Base-by-base conservation (phyloP, 2,329 filamentous ascomycete species). In the Alternaria postmessia region DNA sequence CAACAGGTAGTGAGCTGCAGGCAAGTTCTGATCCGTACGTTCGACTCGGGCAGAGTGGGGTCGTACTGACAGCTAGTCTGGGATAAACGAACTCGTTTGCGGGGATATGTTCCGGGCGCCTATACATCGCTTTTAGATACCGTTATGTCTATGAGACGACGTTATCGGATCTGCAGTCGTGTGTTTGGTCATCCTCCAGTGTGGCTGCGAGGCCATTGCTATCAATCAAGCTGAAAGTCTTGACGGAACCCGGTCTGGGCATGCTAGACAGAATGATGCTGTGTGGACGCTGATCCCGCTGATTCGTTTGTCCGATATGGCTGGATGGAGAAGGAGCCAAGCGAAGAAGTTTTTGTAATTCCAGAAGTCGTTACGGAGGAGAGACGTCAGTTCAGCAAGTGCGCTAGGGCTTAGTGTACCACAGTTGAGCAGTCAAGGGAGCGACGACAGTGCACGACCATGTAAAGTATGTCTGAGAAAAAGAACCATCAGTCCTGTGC, bases 101-200 rank as follows among this genome's bases (percentile, higher is more conserved):
- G 57, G 52, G 47, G 41, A 47, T 18, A 24, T 38, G 32, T 56
- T 52, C 57, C 57, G 46, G 57, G 47, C 52, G 53, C 52, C 39
- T 60, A 48, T 51, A 24, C 30, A 32, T 51, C 9, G 39, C 38
- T n/a, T 18, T 51, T 24, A 32, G 52, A 49, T 47, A 51, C 16
- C 11, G 32, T n/a, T 32, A 16, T n/a, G 26, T 18, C 8, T 22
- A 26, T 34, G 32, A 24, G 43, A 22, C 44, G 36, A 24, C 20
- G n/a, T 28, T 30, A 34, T 51, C 26, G 42, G 16, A 44, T 42
- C 51, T 24, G 39, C 51, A 32, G 22, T 39, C 22, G 43, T 24
- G 39, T 32, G 8, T 39, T 18, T 26, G 43, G 18, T 7, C 8
- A 20, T 14, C 11, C 9, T 26, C 38, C 18, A 18, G 38, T 12